Evolutionary conservation across 768 basidiomycete species (phyloP).

Genomic region (Pilatotrama ljubarskyi): DNA sequence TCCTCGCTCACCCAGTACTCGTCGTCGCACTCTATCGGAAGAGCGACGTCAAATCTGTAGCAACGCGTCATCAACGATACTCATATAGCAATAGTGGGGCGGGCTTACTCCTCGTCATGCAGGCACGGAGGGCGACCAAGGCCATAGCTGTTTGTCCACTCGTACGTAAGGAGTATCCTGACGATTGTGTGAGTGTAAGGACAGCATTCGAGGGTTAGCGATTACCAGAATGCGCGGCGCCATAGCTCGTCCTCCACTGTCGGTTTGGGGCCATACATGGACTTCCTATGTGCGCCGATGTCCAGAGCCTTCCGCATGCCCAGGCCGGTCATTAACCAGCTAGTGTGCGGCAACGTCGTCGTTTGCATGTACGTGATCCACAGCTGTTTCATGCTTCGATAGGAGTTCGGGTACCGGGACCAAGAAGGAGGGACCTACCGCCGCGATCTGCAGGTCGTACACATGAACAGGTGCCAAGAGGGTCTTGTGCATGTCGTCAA

Average conservation of each 20-base stretch:
- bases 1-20: slow-evolving; percentile 62
- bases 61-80: background rate
- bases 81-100: background rate
- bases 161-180: slow-evolving; percentile 34
- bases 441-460: slow-evolving; percentile 65
- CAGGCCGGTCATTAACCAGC: slow-evolving; percentile 52
- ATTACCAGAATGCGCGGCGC: slow-evolving; percentile 55
- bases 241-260: slow-evolving; percentile 59
- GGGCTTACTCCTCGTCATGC: slow-evolving; percentile 65
- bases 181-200: background rate
- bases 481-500: slow-evolving; percentile 52
- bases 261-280: slow-evolving; percentile 32
- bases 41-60: slow-evolving; percentile 59
- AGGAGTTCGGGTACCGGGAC: background rate
- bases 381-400: slow-evolving; percentile 38
- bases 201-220: too few species aligned
- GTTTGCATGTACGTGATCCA: slow-evolving; percentile 55
- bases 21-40: slow-evolving; percentile 67
- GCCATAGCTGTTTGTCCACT: slow-evolving; percentile 41
- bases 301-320: slow-evolving; percentile 44
- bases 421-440: slow-evolving; percentile 38
- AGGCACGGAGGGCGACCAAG: slow-evolving; percentile 68
- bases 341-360: slow-evolving; percentile 59
- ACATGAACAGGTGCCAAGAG: slow-evolving; percentile 52
- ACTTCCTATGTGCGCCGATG: slow-evolving; percentile 46